A percentile compares a stretch with the other conserved stretches of the same genome.
Evolutionary conservation across 2,329 filamentous ascomycete genomes (phyloP).

Genomic region (Lachnellula suecica): DNA sequence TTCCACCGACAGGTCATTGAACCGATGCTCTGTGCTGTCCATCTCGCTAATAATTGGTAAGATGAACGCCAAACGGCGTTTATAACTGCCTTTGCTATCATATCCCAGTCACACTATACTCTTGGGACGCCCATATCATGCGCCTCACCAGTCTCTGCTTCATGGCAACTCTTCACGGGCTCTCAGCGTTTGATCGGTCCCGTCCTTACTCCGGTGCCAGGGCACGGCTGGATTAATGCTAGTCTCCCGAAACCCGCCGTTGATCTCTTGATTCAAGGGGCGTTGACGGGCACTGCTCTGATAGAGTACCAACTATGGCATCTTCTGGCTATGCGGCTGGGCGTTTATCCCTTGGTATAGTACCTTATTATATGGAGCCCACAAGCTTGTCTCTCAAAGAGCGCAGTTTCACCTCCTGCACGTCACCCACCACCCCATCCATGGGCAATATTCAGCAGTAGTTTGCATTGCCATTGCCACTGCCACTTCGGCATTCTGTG

Average conservation of each 20-base stretch:
- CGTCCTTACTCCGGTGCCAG: neutral
- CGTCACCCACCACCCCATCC: neutral
- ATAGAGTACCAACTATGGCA: neutral
- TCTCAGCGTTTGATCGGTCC: neutral
- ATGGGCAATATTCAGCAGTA: neutral
- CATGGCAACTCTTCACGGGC: neutral
- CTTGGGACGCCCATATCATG: neutral
- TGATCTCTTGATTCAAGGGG: too few relatives aligned
- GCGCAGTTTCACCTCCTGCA: conserved; percentile 2
- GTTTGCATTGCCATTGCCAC: neutral
- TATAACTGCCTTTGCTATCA: neutral
- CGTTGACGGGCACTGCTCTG: neutral
- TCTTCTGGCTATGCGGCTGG: neutral
- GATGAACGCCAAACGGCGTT: neutral
- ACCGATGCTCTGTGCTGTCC: neutral
- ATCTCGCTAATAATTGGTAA: too few relatives aligned
- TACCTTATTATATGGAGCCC: neutral
- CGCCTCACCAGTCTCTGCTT: neutral
- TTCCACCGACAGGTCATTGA: neutral
- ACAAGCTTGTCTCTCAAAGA: neutral
- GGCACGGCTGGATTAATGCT: neutral
- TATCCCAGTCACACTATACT: neutral
- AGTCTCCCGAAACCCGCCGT: neutral
- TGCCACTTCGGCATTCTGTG: neutral
- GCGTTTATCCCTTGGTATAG: neutral